phyloP scores from a whole-genome alignment of 768 basidiomycete genomes.

The Pleurotus citrinopileatus region DNA sequence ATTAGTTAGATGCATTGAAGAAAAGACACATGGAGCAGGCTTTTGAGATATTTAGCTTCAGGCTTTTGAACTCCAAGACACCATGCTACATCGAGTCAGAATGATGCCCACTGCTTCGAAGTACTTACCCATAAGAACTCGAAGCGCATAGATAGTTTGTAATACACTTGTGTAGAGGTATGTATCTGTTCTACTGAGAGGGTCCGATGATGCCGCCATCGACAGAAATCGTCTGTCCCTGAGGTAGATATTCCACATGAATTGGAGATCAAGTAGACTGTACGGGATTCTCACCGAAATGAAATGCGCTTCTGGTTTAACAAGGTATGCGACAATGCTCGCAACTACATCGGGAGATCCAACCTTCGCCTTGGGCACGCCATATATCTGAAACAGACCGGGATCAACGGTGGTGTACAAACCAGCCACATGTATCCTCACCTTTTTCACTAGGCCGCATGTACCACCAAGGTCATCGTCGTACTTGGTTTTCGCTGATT shows the following conservation, averaged over 20 bases:
- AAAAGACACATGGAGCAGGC: no score
- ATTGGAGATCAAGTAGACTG: neutral
- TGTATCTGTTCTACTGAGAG: neutral
- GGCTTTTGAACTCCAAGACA: no score
- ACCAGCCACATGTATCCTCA: neutral
- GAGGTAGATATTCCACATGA: neutral
- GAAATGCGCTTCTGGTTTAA: conserved; percentile 30
- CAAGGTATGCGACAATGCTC: conserved; percentile 33
- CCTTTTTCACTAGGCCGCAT: conserved; percentile 2
- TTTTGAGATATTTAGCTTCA: no score
- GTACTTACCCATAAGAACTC: no score
- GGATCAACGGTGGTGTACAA: neutral
- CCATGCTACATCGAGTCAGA: no score
- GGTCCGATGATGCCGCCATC: conserved; percentile 9
- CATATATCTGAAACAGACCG: neutral
- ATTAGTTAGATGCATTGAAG: no score
- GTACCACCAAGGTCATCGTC: neutral
- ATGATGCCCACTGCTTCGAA: no score
- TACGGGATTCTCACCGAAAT: conserved; percentile 23
- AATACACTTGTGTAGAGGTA: no score
- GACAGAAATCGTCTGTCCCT: conserved; percentile 8
- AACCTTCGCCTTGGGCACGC: conserved; percentile 16
- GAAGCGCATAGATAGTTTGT: no score
- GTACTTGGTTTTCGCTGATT: conserved; percentile 1
- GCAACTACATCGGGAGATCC: conserved; percentile 31